Evolutionary conservation across 129 eudicot species (phyloP).

Genomic region (Tagetes patula): DNA sequence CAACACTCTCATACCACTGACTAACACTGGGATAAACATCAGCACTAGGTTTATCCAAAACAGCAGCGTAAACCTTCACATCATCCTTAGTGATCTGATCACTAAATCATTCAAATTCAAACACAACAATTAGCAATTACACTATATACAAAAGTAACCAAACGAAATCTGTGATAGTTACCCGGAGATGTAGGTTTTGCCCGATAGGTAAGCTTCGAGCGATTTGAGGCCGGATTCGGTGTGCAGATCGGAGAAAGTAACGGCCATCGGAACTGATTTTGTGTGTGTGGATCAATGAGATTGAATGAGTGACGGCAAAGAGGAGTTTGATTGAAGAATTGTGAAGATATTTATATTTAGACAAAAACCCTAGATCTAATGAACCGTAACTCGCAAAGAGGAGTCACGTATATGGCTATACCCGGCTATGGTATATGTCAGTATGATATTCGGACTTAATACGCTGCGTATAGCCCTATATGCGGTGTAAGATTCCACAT

Average conservation of each 20-base stretch:
- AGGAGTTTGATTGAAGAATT: background rate
- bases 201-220: slow-evolving; percentile 64
- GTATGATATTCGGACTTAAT: no score
- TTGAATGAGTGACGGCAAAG: slow-evolving; percentile 25
- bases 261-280: slow-evolving; percentile 47
- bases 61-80: slow-evolving; percentile 77
- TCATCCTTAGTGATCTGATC: slow-evolving; percentile 72
- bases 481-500: no score
- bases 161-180: slow-evolving; percentile 9
- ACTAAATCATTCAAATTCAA: slow-evolving; percentile 36
- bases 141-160: background rate
- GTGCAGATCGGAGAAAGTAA: slow-evolving; percentile 86
- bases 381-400: slow-evolving; percentile 21
- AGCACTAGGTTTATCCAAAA: slow-evolving; percentile 56
- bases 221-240: slow-evolving; percentile 77
- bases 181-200: slow-evolving; percentile 82
- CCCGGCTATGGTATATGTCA: no score
- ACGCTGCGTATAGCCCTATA: no score
- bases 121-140: background rate
- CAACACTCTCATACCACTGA: slow-evolving; percentile 70
- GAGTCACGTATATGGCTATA: no score
- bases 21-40: slow-evolving; percentile 67
- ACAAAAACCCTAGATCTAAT: slow-evolving; percentile 33
- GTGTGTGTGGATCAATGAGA: slow-evolving; percentile 14
- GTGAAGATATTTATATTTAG: slow-evolving; percentile 19